Conservation (phyloP, 1,284 basidiomycete species). For the Vanrija pseudolonga region DNA sequence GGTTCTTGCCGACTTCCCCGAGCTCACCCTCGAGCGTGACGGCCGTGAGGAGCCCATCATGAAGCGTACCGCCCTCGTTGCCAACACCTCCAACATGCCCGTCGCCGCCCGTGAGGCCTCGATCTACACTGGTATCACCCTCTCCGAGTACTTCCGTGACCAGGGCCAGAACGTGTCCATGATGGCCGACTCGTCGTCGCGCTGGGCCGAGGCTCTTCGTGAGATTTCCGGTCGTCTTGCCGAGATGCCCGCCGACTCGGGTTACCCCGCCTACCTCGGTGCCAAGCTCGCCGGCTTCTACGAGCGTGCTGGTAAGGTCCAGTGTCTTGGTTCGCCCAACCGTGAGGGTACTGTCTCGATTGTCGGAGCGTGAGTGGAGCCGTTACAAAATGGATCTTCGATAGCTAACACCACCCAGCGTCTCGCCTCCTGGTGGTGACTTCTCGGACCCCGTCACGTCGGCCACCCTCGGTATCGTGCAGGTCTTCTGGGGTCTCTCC, state of each 20-base stretch:
- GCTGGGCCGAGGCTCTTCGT: conserved; percentile 98
- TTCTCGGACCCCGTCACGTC: conserved; percentile 99
- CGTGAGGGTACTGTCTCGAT: conserved; percentile 94
- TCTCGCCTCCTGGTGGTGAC: conserved; percentile 97
- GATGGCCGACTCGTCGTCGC: conserved; percentile 99
- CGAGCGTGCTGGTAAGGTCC: conserved; percentile 97
- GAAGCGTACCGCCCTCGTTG: conserved; percentile 98
- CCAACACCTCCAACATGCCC: conserved; percentile 99
- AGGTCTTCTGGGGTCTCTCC: conserved; percentile 69
- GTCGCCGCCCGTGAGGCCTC: conserved; percentile 99
- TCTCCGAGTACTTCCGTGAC: conserved; percentile 99
- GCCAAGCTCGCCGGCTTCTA: conserved; percentile 98
- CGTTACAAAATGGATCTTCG: conserved; percentile 37
- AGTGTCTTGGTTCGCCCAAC: conserved; percentile 82
- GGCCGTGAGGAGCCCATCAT: conserved; percentile 97
- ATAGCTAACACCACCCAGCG: conserved; percentile 61
- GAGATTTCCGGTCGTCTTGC: conserved; percentile 99
- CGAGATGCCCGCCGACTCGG: conserved; percentile 99
- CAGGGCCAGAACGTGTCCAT: conserved; percentile 97
- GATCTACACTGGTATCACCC: conserved; percentile 99
- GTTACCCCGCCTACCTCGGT: conserved; percentile 94
- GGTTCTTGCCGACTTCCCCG: conserved; percentile 95
- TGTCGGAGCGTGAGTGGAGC: conserved; percentile 70
- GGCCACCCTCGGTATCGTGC: conserved; percentile 95
- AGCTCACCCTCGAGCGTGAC: conserved; percentile 85